Evolutionary conservation across 768 basidiomycete species (phyloP).

Genomic region (Chalciporus chontae): DNA sequence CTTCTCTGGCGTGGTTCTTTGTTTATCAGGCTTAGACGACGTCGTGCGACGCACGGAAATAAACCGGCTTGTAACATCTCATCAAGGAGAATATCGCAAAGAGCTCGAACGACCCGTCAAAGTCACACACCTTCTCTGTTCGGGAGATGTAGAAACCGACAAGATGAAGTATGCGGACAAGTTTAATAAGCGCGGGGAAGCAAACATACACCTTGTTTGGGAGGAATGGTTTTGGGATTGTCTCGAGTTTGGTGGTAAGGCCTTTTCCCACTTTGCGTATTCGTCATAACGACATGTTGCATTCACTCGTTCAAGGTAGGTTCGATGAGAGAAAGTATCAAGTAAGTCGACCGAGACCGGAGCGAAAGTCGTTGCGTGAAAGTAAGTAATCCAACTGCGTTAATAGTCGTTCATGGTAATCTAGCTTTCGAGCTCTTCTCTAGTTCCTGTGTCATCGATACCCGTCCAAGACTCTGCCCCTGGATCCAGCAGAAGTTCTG

Average conservation of each 20-base stretch:
- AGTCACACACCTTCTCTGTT: conserved; percentile 84
- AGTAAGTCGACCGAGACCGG: conserved; percentile 57
- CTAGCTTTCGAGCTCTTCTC: neutral
- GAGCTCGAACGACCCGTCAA: conserved; percentile 72
- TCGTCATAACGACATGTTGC: neutral
- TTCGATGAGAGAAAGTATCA: conserved; percentile 63
- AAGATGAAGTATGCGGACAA: conserved; percentile 80
- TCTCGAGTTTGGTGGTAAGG: conserved; percentile 63
- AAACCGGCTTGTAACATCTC: conserved; percentile 50
- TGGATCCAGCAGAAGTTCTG: conserved; percentile 13
- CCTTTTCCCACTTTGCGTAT: neutral
- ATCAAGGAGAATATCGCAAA: conserved; percentile 71
- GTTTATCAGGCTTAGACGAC: conserved; percentile 73
- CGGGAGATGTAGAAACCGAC: conserved; percentile 59
- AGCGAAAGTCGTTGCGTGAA: conserved; percentile 38
- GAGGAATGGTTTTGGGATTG: conserved; percentile 98
- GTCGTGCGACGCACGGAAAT: conserved; percentile 58
- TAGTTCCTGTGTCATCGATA: conserved; percentile 12
- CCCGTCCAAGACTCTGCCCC: conserved; percentile 14
- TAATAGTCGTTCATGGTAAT: neutral
- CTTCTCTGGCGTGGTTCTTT: conserved; percentile 68
- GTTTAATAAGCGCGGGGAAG: conserved; percentile 67
- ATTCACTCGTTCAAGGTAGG: conserved; percentile 39
- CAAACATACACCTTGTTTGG: conserved; percentile 78
- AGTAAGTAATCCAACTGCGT: conserved; percentile 11